Base-by-base conservation (phyloP, 257 asterid species). In the Hygrophila difformis region DNA sequence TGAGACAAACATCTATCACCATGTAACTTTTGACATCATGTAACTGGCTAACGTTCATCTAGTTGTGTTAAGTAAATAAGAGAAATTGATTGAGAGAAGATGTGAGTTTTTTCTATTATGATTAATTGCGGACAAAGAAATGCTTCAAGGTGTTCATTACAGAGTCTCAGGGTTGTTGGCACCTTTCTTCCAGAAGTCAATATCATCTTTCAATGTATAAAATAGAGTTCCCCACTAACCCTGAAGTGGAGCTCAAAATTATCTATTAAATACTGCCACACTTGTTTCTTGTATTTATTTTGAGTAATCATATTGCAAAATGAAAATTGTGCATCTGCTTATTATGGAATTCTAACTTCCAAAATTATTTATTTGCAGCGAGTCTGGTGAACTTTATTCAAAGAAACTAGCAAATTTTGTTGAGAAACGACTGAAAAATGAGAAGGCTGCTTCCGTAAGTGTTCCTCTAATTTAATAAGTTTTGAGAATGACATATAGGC, bases 361-460 rank as follows among this genome's bases (percentile, higher is more conserved):
- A 13, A 6, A n/a, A n/a, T n/a, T n/a, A n/a, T n/a, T n/a, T 20
- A 59, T 44, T 59, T 15, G 55, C 82, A 91, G 99, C 69, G 99
- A 86, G 68, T 43, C 82, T 51, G 99, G 99, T 43, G 93, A 86
- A 75, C 73, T 91, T 54, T 91, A 91, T 22, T 54, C 94, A 1
- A 91, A 70, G 84, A 91, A 82, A 69, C 96, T 91, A 34, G 89
- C 95, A 20, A 78, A 82, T 61, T 91, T 86, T 72, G 92, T 91
- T 48, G 99, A 80, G 53, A 91, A 78, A 49, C 94, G 99, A 3
- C 84, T 91, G 71, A 91, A 91, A 76, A 91, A 76, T 66, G 99
- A 91, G 64, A 73, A 66, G 62, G 94, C 99, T 42, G 99, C 99
- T 44, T 91, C 94, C 52, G 99, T 91, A 68, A 82, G 99, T 74